Percentiles rank a stretch among this genome's conserved stretches.
Conservation (phyloP, 2,329 filamentous ascomycete genomes). For the Aspergillus sojae region DNA sequence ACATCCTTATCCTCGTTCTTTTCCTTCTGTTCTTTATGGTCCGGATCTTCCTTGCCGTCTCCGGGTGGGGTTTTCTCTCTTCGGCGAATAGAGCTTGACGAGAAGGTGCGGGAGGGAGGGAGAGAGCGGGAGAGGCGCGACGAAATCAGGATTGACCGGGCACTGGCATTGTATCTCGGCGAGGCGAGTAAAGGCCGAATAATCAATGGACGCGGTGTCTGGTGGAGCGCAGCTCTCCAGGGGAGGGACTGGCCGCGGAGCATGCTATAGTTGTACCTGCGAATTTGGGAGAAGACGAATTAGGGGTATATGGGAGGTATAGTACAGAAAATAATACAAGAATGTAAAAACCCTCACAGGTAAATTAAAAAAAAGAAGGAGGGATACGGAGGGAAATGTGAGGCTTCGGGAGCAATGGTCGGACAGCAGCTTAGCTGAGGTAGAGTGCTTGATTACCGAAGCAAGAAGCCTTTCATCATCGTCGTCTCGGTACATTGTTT, state of each 20-base stretch:
- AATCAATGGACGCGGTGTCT: conserved; percentile 47
- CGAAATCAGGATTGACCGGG: conserved; percentile 30
- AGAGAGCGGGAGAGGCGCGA: conserved; percentile 27
- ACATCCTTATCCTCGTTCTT: conserved; percentile 38
- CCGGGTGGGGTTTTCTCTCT: conserved; percentile 60
- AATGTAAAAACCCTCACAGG: not conserved
- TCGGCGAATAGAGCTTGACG: conserved; percentile 50
- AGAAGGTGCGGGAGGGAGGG: conserved; percentile 43
- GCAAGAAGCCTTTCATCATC: conserved; percentile 37
- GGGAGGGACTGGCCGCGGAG: conserved; percentile 65
- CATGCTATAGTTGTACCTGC: conserved; percentile 53
- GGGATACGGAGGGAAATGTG: not conserved
- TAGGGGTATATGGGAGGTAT: conserved; percentile 11
- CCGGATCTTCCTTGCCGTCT: conserved; percentile 35
- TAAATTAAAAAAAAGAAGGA: not conserved
- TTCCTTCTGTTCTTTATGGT: conserved; percentile 31
- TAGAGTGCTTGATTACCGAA: conserved; percentile 32
- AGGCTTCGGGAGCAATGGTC: not conserved
- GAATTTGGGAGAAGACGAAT: conserved; percentile 10
- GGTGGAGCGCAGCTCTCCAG: conserved; percentile 64
- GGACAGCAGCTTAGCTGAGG: conserved; percentile 3
- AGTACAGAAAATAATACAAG: conserved; percentile 11
- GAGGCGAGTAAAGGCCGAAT: conserved; percentile 36
- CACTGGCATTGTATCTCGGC: conserved; percentile 34
- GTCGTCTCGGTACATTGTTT: conserved; percentile 30